phyloP scores from a whole-genome alignment of 2,329 filamentous ascomycete genomes.

The Chaetomium sp. region DNA sequence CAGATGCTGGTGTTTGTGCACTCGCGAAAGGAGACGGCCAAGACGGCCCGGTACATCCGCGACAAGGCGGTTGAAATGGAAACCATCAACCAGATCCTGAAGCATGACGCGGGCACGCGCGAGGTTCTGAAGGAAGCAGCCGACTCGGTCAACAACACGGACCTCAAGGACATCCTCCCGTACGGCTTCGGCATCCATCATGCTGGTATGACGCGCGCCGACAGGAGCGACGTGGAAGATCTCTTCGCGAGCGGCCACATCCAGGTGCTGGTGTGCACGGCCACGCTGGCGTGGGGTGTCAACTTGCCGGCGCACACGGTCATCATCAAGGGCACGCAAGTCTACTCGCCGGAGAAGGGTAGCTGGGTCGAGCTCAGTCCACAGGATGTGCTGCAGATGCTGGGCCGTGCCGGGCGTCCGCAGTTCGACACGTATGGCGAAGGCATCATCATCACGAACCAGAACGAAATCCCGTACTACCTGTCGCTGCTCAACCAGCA shows the following conservation, averaged over 20 bases:
- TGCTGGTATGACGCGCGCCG: constrained; percentile 91
- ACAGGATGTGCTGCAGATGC: constrained; percentile 97
- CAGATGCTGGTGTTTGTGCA: constrained; percentile 99
- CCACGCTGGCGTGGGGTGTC: constrained; percentile 98
- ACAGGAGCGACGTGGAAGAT: constrained; percentile 91
- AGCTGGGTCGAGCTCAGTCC: constrained; percentile 97
- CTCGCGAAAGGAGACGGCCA: constrained; percentile 94
- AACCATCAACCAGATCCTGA: constrained; percentile 91
- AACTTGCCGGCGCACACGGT: constrained; percentile 97
- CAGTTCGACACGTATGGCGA: constrained; percentile 98
- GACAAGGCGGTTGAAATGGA: constrained; percentile 97
- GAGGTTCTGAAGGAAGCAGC: constrained; percentile 84
- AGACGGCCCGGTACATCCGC: constrained; percentile 91
- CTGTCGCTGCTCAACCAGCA: constrained; percentile 95
- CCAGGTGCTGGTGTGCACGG: constrained; percentile 93
- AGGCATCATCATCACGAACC: constrained; percentile 96
- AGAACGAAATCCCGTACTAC: constrained; percentile 94
- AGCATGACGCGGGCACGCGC: constrained; percentile 83
- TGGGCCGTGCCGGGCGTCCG: constrained; percentile 90
- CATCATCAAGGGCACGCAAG: constrained; percentile 96
- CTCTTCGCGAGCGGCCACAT: constrained; percentile 87
- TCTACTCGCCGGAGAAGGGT: constrained; percentile 97
- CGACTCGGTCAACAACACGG: constrained; percentile 72
- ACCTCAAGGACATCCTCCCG: constrained; percentile 87
- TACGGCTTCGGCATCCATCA: constrained; percentile 99